Evolutionary conservation across 495 filamentous ascomycete species (phyloP).

Genomic region (Penicillium coprophilum): DNA sequence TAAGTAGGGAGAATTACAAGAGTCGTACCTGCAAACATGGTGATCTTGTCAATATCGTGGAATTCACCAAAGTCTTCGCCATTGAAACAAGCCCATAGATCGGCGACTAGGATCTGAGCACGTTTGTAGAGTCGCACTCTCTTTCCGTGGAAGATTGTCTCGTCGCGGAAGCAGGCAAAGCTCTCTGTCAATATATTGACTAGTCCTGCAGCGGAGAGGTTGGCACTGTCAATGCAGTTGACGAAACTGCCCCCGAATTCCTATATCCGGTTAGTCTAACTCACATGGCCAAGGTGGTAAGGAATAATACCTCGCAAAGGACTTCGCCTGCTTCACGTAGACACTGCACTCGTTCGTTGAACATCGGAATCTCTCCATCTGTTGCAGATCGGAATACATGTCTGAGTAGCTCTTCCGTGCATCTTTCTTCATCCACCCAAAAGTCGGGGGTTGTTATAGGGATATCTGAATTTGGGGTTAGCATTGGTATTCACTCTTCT

Average conservation of each 20-base stretch:
- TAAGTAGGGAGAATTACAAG: neutral
- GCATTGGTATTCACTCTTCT: constrained; percentile 3
- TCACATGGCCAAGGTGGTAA: neutral
- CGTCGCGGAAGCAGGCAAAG: constrained; percentile 86
- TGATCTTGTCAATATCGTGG: constrained; percentile 87
- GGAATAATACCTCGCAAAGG: constrained; percentile 69
- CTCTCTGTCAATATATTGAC: constrained; percentile 78
- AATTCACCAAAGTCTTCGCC: constrained; percentile 80
- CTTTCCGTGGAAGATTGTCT: constrained; percentile 67
- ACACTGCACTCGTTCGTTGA: constrained; percentile 74
- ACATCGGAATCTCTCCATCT: constrained; percentile 80
- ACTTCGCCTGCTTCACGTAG: constrained; percentile 83
- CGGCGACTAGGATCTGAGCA: constrained; percentile 92
- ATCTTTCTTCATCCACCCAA: constrained; percentile 77
- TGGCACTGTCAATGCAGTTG: constrained; percentile 71
- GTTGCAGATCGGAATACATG: constrained; percentile 86
- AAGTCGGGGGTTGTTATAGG: constrained; percentile 87
- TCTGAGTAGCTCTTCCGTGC: constrained; percentile 67
- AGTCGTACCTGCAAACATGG: constrained; percentile 81
- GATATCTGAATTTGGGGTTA: constrained; percentile 54
- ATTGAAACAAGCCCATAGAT: constrained; percentile 92
- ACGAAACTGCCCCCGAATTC: constrained; percentile 74
- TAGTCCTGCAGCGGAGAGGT: constrained; percentile 76
- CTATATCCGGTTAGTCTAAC: constrained; percentile 38
- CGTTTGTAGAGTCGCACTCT: constrained; percentile 84